These are phyloP conservation scores for Trichoderma reesei DNA, from an alignment of 495 filamentous ascomycete species.

Conservation along the genomic window DNA sequence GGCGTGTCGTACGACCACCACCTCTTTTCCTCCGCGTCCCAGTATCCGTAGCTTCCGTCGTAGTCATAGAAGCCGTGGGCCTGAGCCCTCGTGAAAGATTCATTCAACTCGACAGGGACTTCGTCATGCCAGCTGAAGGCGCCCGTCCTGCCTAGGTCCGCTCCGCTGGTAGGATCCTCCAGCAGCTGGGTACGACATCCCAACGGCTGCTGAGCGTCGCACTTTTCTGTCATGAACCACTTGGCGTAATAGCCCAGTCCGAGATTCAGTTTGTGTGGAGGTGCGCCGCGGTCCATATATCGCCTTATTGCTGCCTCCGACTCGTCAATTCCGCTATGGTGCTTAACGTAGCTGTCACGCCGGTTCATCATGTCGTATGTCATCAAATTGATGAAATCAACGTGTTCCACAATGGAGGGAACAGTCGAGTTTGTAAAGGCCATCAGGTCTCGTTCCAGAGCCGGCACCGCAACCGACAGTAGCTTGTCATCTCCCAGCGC, in stretches of 20 bases:
- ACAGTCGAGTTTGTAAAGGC: constrained; percentile 56
- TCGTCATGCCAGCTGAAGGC: constrained; percentile 51
- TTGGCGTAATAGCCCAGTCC: constrained; percentile 70
- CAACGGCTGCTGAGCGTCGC: constrained; percentile 30
- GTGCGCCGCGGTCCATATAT: constrained; percentile 50
- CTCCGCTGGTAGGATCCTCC: constrained; percentile 55
- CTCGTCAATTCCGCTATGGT: constrained; percentile 51
- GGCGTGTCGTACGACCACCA: constrained; percentile 75
- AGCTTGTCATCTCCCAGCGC: constrained; percentile 50
- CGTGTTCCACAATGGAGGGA: constrained; percentile 50
- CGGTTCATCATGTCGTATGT: constrained; percentile 73
- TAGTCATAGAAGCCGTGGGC: constrained; percentile 47
- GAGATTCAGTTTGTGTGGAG: constrained; percentile 52
- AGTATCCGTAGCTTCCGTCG: constrained; percentile 55
- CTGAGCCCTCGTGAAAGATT: constrained; percentile 42
- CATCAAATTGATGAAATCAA: constrained; percentile 75
- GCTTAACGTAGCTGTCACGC: constrained; percentile 55
- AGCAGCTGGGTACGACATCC: constrained; percentile 54
- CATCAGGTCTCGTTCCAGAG: constrained; percentile 59
- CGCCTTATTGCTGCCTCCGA: constrained; percentile 47
- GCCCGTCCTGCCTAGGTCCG: constrained; percentile 52
- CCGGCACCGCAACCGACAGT: constrained; percentile 63
- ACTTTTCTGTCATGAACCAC: constrained; percentile 54
- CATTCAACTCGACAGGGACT: constrained; percentile 35
- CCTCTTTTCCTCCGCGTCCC: constrained; percentile 46